Percentiles rank a stretch among this genome's conserved stretches.
Conservation (phyloP, 331 rosid species). For the Saraca asoca region DNA sequence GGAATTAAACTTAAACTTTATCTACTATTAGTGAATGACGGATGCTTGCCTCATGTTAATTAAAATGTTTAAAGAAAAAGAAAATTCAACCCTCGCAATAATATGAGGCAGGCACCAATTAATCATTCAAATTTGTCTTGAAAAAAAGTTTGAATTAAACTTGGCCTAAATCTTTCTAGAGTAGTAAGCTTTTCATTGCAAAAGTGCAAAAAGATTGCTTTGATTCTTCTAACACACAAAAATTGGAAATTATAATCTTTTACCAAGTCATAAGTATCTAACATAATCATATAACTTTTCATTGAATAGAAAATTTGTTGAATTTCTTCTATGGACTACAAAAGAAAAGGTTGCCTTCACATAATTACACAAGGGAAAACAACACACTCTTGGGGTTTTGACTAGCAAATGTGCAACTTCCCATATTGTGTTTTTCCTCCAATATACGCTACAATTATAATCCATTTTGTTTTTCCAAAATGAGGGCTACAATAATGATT, state of each 20-base stretch:
- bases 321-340: constrained; percentile 33
- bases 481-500: constrained; percentile 31
- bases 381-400: constrained; percentile 3
- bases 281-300: constrained; percentile 38
- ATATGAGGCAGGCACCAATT: too few relatives aligned
- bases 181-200: constrained; percentile 10
- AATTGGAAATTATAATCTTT: constrained; percentile 40
- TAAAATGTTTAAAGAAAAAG: too few relatives aligned
- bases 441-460: constrained; percentile 23
- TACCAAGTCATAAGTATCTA: constrained; percentile 32
- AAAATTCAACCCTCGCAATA: too few relatives aligned
- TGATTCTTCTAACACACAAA: constrained; percentile 35
- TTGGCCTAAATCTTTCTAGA: constrained; percentile 9
- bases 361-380: constrained; percentile 13
- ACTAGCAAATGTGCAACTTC: constrained; percentile 21
- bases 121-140: background rate
- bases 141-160: constrained; percentile 13
- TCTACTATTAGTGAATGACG: background rate
- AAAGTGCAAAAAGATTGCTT: constrained; percentile 24
- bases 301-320: constrained; percentile 39
- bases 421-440: constrained; percentile 8
- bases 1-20: too few relatives aligned
- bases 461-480: constrained; percentile 31
- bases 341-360: constrained; percentile 26
- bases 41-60: too few relatives aligned